Percentiles rank a stretch among this genome's conserved stretches.
Evolutionary conservation across 345 rosid genomes (phyloP).

Genomic region (Eucalyptus caleyi): DNA sequence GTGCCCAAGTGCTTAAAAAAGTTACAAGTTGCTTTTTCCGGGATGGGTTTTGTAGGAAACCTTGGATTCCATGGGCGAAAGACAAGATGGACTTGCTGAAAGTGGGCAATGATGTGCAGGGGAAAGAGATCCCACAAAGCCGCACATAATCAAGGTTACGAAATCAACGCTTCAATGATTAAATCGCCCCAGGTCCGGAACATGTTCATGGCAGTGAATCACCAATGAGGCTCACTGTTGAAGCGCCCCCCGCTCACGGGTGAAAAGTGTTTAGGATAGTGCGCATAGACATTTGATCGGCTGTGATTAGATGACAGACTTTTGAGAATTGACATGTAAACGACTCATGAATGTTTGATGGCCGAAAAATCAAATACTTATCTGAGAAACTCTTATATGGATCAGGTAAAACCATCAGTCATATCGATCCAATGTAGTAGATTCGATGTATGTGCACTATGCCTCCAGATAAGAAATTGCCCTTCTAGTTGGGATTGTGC

Average conservation of each 20-base stretch:
- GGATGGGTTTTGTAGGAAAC: background rate
- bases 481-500: background rate
- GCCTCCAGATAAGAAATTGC: background rate
- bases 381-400: fast-evolving
- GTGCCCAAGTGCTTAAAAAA: background rate
- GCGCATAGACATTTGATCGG: background rate
- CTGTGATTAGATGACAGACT: background rate
- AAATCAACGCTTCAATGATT: background rate
- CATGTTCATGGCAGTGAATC: background rate
- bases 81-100: background rate
- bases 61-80: background rate
- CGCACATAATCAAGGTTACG: background rate
- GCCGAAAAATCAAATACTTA: background rate
- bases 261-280: background rate
- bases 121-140: background rate
- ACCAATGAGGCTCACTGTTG: background rate
- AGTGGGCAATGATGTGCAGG: background rate
- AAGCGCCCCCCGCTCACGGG: background rate
- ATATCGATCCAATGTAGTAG: background rate
- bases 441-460: background rate
- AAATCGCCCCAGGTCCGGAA: background rate
- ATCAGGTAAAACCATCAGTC: fast-evolving
- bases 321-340: background rate
- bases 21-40: background rate
- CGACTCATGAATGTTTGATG: background rate